A percentile compares a stretch with the other conserved stretches of the same genome.
These are phyloP conservation scores for Cyberlindnera amylophila DNA, from an alignment of 805 yeast genomes.

Conservation along the genomic window DNA sequence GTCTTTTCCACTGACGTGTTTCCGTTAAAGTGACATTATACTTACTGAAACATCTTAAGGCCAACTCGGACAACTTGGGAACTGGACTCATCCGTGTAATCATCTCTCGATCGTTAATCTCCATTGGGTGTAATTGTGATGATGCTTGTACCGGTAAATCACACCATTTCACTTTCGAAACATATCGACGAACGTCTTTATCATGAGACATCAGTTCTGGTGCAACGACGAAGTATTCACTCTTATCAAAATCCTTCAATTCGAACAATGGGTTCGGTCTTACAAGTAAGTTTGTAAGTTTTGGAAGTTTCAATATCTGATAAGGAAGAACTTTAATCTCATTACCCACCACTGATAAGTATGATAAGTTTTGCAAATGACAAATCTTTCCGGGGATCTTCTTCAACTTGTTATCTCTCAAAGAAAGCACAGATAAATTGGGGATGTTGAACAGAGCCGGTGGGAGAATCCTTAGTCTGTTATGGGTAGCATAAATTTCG, in stretches of 20 bases:
- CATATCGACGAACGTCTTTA: conserved; percentile 21
- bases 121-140: conserved; percentile 2
- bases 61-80: conserved; percentile 45
- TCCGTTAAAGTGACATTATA: conserved; percentile 55
- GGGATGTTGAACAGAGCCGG: conserved; percentile 48
- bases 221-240: conserved; percentile 22
- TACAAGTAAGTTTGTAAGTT: conserved; percentile 43
- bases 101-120: conserved; percentile 21
- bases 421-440: conserved; percentile 46
- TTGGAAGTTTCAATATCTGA: conserved; percentile 44
- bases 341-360: conserved; percentile 50
- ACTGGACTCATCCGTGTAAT: conserved; percentile 26
- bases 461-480: conserved; percentile 43
- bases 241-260: conserved; percentile 18
- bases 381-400: conserved; percentile 46
- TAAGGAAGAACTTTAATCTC: conserved; percentile 49
- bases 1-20: conserved; percentile 48
- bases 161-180: conserved; percentile 25
- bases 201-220: conserved; percentile 10
- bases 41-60: conserved; percentile 44
- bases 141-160: conserved; percentile 9
- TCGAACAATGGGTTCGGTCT: conserved; percentile 48
- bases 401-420: conserved; percentile 47
- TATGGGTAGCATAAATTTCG: conserved; percentile 50
- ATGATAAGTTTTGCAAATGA: conserved; percentile 39